These are phyloP conservation scores for Colletotrichum australisinense DNA, from an alignment of 2,329 filamentous ascomycete species.

Conservation along the genomic window DNA sequence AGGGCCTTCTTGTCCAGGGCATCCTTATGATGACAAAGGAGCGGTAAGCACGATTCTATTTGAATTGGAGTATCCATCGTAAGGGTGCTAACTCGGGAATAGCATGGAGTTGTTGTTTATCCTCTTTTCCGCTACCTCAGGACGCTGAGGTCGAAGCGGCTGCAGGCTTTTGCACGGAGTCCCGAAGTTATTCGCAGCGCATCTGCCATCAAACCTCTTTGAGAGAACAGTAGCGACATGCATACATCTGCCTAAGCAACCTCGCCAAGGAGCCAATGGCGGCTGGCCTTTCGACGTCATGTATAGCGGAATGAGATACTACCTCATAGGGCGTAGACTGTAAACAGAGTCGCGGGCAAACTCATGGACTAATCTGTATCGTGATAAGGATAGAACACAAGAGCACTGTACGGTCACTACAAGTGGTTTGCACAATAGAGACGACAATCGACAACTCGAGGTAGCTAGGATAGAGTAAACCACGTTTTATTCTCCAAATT, in stretches of 20 bases:
- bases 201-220: conserved; percentile 17
- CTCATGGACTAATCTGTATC: neutral
- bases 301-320: neutral
- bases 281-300: neutral
- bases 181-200: conserved; percentile 58
- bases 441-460: neutral
- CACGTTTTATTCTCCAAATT: neutral
- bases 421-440: neutral
- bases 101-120: conserved; percentile 87
- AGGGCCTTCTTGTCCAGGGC: conserved; percentile 93
- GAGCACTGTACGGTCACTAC: neutral
- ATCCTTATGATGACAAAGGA: conserved; percentile 99
- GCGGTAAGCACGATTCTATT: conserved; percentile 64
- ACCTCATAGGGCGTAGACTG: neutral
- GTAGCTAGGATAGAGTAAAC: neutral
- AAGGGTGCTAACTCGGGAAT: conserved; percentile 53
- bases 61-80: neutral
- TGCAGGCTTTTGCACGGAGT: conserved; percentile 73
- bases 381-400: neutral
- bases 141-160: conserved; percentile 74
- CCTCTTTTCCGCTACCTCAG: conserved; percentile 86
- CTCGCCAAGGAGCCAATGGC: neutral
- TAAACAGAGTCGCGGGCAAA: neutral
- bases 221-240: neutral
- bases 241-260: neutral